These are phyloP conservation scores for Penicillium sp. DNA, from an alignment of 2,329 filamentous ascomycete species.

Conservation along the genomic window DNA sequence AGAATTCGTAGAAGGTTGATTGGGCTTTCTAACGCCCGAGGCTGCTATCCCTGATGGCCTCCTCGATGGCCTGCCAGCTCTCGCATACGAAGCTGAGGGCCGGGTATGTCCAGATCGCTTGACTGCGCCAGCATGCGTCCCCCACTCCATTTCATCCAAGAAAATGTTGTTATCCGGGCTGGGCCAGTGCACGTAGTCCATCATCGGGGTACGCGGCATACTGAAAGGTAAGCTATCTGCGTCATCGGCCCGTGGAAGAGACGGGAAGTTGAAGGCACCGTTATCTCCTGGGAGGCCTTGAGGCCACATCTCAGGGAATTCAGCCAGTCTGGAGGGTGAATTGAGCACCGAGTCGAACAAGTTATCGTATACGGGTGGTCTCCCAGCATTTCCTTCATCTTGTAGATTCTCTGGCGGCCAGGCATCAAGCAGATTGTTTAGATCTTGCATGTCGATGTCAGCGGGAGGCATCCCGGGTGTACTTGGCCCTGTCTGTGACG, in stretches of 20 bases:
- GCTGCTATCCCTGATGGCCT: not conserved
- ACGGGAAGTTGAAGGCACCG: slow-evolving; percentile 11
- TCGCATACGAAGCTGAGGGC: not conserved
- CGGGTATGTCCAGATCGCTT: not conserved
- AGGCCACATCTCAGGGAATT: slow-evolving; percentile 3
- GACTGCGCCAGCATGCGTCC: not conserved
- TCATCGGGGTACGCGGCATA: not conserved
- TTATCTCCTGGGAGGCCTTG: slow-evolving; percentile 3
- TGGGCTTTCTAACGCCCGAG: too few species aligned
- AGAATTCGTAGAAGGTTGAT: too few species aligned
- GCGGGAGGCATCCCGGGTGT: not conserved
- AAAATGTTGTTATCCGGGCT: not conserved
- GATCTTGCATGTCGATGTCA: not conserved
- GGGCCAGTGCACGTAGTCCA: not conserved
- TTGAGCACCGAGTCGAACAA: slow-evolving; percentile 2
- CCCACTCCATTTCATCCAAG: not conserved
- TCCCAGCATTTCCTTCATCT: not conserved
- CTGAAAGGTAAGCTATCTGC: not conserved
- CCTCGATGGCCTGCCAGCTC: not conserved
- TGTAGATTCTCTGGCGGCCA: not conserved
- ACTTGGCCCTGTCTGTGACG: not conserved
- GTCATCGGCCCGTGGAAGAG: not conserved
- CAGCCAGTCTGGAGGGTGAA: not conserved
- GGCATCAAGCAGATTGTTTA: not conserved
- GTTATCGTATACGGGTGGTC: not conserved